Evolutionary conservation across 2,329 filamentous ascomycete genomes (phyloP).

Genomic region (Pseudofabraea citricarpa): DNA sequence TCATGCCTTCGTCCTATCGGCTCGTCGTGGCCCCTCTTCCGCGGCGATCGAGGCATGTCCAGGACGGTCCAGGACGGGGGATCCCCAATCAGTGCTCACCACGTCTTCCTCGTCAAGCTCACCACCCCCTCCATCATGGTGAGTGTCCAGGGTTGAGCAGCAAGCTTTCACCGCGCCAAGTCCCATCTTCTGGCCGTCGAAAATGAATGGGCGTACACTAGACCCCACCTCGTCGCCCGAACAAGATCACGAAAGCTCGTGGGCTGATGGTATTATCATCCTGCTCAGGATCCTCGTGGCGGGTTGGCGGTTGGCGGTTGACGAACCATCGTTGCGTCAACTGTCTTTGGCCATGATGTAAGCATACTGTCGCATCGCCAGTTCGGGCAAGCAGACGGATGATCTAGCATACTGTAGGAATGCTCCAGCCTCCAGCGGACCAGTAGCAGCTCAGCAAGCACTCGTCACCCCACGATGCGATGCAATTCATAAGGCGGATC

Average conservation of each 20-base stretch:
- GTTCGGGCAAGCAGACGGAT: too few species aligned
- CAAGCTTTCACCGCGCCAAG: conserved; percentile 21
- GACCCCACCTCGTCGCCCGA: not conserved
- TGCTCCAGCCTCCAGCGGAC: too few species aligned
- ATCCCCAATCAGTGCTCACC: conserved; percentile 26
- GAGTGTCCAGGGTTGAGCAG: conserved; percentile 12
- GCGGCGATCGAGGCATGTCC: conserved; percentile 14
- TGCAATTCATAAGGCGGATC: conserved; percentile 4
- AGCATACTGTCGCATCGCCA: too few species aligned
- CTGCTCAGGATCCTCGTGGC: too few species aligned
- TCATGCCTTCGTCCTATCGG: conserved; percentile 14
- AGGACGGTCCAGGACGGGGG: conserved; percentile 13
- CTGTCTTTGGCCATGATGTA: too few species aligned
- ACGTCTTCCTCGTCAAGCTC: conserved; percentile 21
- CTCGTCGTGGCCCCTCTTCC: conserved; percentile 14
- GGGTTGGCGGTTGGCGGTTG: too few species aligned
- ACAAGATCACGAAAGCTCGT: too few species aligned
- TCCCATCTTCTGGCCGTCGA: too few species aligned
- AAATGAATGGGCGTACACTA: not conserved
- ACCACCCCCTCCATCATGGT: conserved; percentile 6
- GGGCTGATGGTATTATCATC: too few species aligned
- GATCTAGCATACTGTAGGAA: too few species aligned
- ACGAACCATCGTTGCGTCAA: too few species aligned
- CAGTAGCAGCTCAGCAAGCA: too few species aligned
- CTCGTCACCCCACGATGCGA: not conserved